A percentile compares a stretch with the other conserved stretches of the same genome.
Conservation (phyloP, 1,139 yeast species). For the Candida sp. region DNA sequence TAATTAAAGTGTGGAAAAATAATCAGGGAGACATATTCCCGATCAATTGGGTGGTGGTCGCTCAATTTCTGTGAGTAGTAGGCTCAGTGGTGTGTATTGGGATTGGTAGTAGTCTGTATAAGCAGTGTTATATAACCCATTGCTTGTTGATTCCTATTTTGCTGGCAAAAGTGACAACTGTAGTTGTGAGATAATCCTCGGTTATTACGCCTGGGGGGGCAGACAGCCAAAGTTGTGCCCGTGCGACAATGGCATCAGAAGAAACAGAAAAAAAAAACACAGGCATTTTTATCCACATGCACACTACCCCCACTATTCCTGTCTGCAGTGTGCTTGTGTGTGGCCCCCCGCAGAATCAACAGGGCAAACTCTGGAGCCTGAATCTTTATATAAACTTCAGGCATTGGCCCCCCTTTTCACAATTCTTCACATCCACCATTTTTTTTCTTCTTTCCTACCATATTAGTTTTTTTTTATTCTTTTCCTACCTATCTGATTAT, state of each 20-base stretch:
- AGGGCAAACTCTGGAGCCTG: not conserved
- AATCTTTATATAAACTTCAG: not conserved
- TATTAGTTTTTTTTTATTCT: not conserved
- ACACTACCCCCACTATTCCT: not conserved
- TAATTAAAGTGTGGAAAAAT: not conserved
- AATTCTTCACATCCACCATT: not conserved
- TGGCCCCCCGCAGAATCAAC: slow-evolving; percentile 1
- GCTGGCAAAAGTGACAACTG: no score
- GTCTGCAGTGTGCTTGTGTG: not conserved
- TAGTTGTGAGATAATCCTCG: not conserved
- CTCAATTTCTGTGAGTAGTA: no score
- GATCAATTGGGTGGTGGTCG: no score
- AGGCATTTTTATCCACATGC: not conserved
- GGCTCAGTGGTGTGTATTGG: no score
- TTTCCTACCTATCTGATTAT: not conserved
- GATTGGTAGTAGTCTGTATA: no score
- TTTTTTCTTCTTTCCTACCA: not conserved
- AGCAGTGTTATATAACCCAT: no score
- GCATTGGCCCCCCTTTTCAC: not conserved
- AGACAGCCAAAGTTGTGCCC: not conserved
- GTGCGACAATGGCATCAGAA: not conserved
- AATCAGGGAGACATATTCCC: not conserved
- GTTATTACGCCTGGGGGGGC: not conserved
- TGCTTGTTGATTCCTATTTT: no score
- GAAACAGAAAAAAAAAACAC: not conserved